Conservation (phyloP, 192 early-diverging fungal genomes). For the Backusella tarrabulga region DNA sequence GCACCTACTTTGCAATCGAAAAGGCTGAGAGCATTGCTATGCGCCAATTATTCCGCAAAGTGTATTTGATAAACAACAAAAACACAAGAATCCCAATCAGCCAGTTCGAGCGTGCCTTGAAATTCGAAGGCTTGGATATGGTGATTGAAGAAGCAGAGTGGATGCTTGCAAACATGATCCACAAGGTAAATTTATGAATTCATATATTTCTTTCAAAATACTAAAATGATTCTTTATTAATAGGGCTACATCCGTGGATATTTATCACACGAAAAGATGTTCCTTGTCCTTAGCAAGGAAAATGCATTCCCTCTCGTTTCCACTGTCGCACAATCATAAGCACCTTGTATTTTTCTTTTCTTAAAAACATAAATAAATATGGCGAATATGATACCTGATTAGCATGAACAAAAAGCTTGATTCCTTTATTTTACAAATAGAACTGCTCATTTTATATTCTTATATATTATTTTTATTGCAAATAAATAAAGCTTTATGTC, state of each 20-base stretch:
- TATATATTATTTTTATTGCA: too few species aligned
- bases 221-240: neutral
- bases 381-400: too few species aligned
- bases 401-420: too few species aligned
- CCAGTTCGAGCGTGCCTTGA: constrained; percentile 65
- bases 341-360: neutral
- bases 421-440: too few species aligned
- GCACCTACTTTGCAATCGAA: constrained; percentile 85
- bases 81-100: constrained; percentile 57
- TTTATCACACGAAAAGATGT: constrained; percentile 73
- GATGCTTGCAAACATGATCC: constrained; percentile 87
- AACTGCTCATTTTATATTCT: too few species aligned
- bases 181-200: constrained; percentile 52
- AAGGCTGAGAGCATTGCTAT: constrained; percentile 67
- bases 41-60: constrained; percentile 75
- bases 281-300: constrained; percentile 72
- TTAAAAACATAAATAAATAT: too few species aligned
- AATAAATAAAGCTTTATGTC: too few species aligned
- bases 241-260: constrained; percentile 88
- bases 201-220: neutral
- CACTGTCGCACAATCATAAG: neutral
- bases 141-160: constrained; percentile 80
- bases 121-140: constrained; percentile 50
- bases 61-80: constrained; percentile 48
- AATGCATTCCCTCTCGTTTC: constrained; percentile 73